These are phyloP conservation scores for Hirschfeldia incana DNA, from an alignment of 345 rosid species.

Conservation along the genomic window DNA sequence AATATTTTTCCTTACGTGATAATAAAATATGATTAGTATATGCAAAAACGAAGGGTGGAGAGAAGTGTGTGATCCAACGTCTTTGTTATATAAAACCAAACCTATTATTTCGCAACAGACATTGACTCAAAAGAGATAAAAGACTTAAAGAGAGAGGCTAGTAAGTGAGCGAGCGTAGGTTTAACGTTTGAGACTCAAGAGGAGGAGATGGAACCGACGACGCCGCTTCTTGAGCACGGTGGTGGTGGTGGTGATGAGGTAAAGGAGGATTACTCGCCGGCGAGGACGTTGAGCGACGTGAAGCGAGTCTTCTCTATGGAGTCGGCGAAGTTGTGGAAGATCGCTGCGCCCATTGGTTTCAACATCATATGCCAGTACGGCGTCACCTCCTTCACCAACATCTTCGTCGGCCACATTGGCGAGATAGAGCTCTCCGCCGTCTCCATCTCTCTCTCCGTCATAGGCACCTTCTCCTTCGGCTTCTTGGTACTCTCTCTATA, in stretches of 20 bases:
- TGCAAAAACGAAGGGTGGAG: slow-evolving; percentile 3
- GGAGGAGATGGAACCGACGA: slow-evolving; percentile 50
- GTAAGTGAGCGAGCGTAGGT: not conserved
- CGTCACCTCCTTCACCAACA: slow-evolving; percentile 51
- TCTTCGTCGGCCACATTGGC: slow-evolving; percentile 71
- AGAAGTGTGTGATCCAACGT: slow-evolving; percentile 33
- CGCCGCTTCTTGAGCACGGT: slow-evolving; percentile 43
- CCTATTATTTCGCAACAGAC: slow-evolving; percentile 23
- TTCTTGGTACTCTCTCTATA: slow-evolving; percentile 50
- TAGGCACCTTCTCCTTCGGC: slow-evolving; percentile 76
- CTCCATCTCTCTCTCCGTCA: slow-evolving; percentile 61
- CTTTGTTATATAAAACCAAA: slow-evolving; percentile 31
- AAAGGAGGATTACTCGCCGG: slow-evolving; percentile 53
- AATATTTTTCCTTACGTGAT: not conserved
- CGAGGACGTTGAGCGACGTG: slow-evolving; percentile 41
- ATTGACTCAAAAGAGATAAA: slow-evolving; percentile 8
- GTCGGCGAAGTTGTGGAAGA: slow-evolving; percentile 60
- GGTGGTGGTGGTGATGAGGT: not conserved
- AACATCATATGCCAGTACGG: slow-evolving; percentile 55
- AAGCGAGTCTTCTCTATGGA: slow-evolving; percentile 50
- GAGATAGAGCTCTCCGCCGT: slow-evolving; percentile 69
- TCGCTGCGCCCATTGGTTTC: slow-evolving; percentile 59
- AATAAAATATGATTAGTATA: not conserved
- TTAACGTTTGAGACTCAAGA: not conserved
- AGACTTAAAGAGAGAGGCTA: not conserved